Evolutionary conservation across 2,329 filamentous ascomycete species (phyloP).

Genomic region (Beauveria brongniartii): DNA sequence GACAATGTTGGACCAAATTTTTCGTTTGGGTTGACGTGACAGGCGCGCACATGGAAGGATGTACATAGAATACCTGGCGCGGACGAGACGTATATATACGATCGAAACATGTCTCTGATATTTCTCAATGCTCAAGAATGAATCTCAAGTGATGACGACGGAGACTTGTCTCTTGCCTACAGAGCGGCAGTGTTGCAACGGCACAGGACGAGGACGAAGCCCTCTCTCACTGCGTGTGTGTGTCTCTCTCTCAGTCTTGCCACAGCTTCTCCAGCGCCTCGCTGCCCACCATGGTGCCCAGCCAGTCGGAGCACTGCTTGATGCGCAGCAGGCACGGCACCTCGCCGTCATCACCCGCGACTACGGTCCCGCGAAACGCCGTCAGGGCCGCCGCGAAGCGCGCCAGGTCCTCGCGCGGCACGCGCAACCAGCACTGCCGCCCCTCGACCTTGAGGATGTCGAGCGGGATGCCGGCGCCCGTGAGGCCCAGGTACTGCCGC

Average conservation of each 20-base stretch:
- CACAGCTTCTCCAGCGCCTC: constrained; percentile 36
- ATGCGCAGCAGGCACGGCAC: constrained; percentile 46
- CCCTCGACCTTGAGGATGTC: constrained; percentile 60
- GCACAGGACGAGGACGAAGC: neutral
- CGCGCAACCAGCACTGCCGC: constrained; percentile 53
- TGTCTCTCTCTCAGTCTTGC: constrained; percentile 18
- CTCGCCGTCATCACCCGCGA: constrained; percentile 25
- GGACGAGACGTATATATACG: constrained; percentile 2
- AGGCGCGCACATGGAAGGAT: neutral
- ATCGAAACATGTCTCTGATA: neutral
- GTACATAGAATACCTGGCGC: constrained; percentile 10
- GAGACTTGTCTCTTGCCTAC: neutral
- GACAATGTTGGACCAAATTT: neutral
- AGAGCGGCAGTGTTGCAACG: too few species aligned
- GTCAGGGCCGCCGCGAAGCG: constrained; percentile 57
- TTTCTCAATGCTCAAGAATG: neutral
- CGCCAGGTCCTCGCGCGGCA: constrained; percentile 52
- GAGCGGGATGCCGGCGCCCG: constrained; percentile 57
- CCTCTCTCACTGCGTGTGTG: neutral
- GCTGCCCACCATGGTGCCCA: constrained; percentile 49
- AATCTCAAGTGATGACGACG: neutral
- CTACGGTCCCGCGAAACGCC: constrained; percentile 48
- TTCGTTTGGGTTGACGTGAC: neutral
- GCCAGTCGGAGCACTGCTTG: constrained; percentile 54
- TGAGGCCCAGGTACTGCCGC: constrained; percentile 60